Percentiles rank a stretch among this genome's conserved stretches.
Evolutionary conservation across 2,329 filamentous ascomycete species (phyloP).

Genomic region (Rhynchosporium agropyri): DNA sequence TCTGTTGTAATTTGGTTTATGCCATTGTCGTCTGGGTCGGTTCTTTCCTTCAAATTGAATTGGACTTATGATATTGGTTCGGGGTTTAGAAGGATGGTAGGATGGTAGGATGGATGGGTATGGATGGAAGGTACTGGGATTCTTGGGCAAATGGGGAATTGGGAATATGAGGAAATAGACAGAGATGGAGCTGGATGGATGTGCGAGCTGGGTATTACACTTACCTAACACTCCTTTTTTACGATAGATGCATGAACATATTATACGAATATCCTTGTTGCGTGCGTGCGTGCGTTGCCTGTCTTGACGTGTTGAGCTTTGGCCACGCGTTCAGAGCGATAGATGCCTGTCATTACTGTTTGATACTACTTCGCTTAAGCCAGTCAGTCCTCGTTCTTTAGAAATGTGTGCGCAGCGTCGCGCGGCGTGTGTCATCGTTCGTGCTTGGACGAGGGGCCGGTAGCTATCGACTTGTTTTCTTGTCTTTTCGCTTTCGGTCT

Average conservation of each 20-base stretch:
- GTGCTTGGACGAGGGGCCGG: too few species aligned
- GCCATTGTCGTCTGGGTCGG: slow-evolving; percentile 2
- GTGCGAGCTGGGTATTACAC: neutral
- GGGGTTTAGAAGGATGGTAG: slow-evolving; percentile 14
- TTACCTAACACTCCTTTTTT: slow-evolving; percentile 35
- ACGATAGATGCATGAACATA: slow-evolving; percentile 38
- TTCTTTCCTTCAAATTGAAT: slow-evolving; percentile 5
- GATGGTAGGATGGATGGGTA: too few species aligned
- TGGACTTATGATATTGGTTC: neutral
- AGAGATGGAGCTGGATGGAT: slow-evolving; percentile 14
- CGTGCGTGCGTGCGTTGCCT: slow-evolving; percentile 8
- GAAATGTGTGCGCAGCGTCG: too few species aligned
- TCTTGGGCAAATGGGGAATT: too few species aligned
- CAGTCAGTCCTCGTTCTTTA: too few species aligned
- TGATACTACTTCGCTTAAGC: too few species aligned
- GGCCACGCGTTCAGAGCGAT: neutral
- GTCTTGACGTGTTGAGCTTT: slow-evolving; percentile 7
- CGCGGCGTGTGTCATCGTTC: too few species aligned
- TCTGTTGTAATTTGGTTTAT: slow-evolving; percentile 24
- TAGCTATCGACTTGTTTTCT: too few species aligned
- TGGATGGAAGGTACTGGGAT: too few species aligned
- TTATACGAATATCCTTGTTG: slow-evolving; percentile 37
- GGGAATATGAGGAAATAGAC: neutral
- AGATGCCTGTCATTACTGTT: too few species aligned
- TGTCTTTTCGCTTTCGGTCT: too few species aligned